A percentile compares a stretch with the other conserved stretches of the same genome.
phyloP scores from a whole-genome alignment of 1,284 basidiomycete species.

The Xanthoconium separans region DNA sequence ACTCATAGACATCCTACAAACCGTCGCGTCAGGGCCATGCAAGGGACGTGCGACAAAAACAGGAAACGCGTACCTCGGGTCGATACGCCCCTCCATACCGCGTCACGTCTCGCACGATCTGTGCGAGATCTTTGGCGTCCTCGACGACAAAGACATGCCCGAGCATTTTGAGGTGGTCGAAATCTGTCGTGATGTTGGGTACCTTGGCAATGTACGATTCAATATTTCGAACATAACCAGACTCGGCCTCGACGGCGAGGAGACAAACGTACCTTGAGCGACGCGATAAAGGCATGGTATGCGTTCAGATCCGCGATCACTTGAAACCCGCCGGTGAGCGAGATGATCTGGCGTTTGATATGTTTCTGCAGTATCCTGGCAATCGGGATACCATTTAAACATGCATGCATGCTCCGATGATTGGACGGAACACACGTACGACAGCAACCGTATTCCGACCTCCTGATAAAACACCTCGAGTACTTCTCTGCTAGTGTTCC shows the following conservation, averaged over 20 bases:
- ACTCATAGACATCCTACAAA: conserved; percentile 84
- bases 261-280: conserved; percentile 58
- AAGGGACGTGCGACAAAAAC: not conserved
- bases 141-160: conserved; percentile 93
- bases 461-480: conserved; percentile 98
- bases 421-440: conserved; percentile 45
- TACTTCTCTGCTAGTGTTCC: conserved; percentile 94
- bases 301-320: conserved; percentile 95
- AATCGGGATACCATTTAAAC: not conserved
- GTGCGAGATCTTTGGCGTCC: conserved; percentile 91
- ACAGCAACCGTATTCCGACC: conserved; percentile 88
- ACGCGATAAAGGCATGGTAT: conserved; percentile 86
- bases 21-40: not conserved
- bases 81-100: conserved; percentile 91
- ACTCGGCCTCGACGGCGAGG: not conserved
- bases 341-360: conserved; percentile 95
- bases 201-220: conserved; percentile 37
- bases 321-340: conserved; percentile 89
- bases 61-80: conserved; percentile 65
- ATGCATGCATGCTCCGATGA: not conserved
- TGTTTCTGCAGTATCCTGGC: conserved; percentile 91
- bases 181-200: conserved; percentile 75
- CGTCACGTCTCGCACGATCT: conserved; percentile 92
- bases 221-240: not conserved
- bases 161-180: conserved; percentile 93